Evolutionary conservation across 805 yeast species (phyloP).

Genomic region (Pichia thaimueangensis): DNA sequence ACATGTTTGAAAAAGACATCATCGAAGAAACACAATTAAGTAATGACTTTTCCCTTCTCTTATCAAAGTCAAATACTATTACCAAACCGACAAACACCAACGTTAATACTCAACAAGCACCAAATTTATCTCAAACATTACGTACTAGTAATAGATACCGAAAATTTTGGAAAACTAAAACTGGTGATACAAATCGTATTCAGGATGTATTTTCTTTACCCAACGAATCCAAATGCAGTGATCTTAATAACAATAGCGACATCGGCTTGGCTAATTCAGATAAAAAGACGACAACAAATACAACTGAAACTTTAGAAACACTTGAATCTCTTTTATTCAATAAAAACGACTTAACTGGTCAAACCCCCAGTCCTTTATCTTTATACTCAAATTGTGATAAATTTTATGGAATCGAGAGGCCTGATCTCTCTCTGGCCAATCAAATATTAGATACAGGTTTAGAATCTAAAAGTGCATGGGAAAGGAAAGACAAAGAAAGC

Average conservation of each 20-base stretch:
- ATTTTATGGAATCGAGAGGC: neutral
- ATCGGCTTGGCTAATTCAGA: too few species aligned
- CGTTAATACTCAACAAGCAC: too few species aligned
- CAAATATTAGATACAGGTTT: neutral
- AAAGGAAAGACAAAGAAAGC: neutral
- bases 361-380: neutral
- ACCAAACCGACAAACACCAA: too few species aligned
- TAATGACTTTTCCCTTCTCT: too few species aligned
- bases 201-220: neutral
- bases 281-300: too few species aligned
- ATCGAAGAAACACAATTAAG: too few species aligned
- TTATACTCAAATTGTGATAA: neutral
- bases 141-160: conserved; percentile 3
- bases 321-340: too few species aligned
- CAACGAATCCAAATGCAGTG: neutral
- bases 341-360: too few species aligned
- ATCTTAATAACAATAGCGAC: neutral
- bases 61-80: too few species aligned
- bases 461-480: neutral
- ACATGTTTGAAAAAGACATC: too few species aligned
- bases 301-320: too few species aligned
- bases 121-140: neutral
- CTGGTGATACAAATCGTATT: too few species aligned
- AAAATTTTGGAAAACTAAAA: neutral
- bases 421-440: neutral